Conservation (phyloP, 257 asterid genomes). For the Mitragyna speciosa region DNA sequence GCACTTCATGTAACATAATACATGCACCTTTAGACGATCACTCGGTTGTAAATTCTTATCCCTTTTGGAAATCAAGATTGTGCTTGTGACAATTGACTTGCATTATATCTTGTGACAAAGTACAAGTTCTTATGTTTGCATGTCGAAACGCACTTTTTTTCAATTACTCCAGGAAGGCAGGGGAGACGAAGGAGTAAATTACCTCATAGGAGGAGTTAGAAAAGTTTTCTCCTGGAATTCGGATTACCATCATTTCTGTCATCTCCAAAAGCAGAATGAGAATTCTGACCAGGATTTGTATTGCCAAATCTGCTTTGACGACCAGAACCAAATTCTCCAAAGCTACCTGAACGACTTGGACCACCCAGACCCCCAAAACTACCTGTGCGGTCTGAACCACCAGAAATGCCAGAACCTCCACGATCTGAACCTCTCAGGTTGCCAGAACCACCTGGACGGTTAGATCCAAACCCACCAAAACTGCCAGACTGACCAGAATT, state of each 20-base stretch:
- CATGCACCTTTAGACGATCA: neutral
- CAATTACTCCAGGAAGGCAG: too few species aligned
- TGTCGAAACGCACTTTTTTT: too few species aligned
- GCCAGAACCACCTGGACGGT: slow-evolving; percentile 32
- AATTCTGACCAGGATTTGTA: slow-evolving; percentile 30
- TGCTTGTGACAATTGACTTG: neutral
- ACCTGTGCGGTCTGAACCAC: slow-evolving; percentile 43
- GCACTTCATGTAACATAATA: neutral
- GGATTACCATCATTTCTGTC: slow-evolving; percentile 25
- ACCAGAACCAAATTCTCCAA: slow-evolving; percentile 52
- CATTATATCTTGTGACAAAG: too few species aligned
- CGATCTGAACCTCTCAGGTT: slow-evolving; percentile 28
- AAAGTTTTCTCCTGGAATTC: slow-evolving; percentile 24
- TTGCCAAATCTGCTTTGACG: slow-evolving; percentile 48
- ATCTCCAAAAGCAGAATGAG: slow-evolving; percentile 34
- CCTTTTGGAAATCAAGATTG: neutral
- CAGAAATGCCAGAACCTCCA: slow-evolving; percentile 44
- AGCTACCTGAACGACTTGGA: slow-evolving; percentile 45
- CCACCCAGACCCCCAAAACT: slow-evolving; percentile 46
- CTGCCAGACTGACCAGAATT: slow-evolving; percentile 36
- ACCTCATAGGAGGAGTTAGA: slow-evolving; percentile 23
- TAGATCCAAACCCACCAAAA: slow-evolving; percentile 20
- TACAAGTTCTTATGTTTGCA: too few species aligned
- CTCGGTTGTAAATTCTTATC: neutral
- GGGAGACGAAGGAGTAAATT: slow-evolving; percentile 10